Evolutionary conservation across 805 yeast species (phyloP), one percentile per base, ranked within the genome.

Genomic region (Wickerhamiella bombiphila): DNA sequence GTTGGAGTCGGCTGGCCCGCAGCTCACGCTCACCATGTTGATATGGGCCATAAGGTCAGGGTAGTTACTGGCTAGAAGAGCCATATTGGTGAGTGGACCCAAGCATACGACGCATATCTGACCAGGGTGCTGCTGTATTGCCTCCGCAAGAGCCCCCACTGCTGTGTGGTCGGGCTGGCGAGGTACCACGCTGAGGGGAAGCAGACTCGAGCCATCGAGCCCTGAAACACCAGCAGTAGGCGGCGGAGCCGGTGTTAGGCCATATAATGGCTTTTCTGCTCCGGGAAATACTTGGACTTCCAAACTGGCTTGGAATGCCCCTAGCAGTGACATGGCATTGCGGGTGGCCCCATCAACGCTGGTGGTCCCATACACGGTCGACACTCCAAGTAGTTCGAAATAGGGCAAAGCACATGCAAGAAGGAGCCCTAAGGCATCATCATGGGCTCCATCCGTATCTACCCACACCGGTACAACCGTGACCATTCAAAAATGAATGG

Each of bases 381-480:
- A 73, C n/a, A 80, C 65, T 2, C 91, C 93, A 3, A 74, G 47
- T 7, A 80, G 55, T 13, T 69, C 55, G 56, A 72, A 70, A 19
- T 65, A 58, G 0, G 82, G 80, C 44, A 74, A 69, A 50, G 68
- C 70, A 5, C 71, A 60, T 0, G 81, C 72, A 19, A 83, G 45
- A 7, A 80, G 58, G 5, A 83, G 63, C 3, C 91, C 94, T 32
- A 80, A 68, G 1, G 80, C 76, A 50, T 83, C 95, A 52, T 83
- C 94, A 50, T 79, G 91, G 1, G 94, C 94, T 0, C 94, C 93
- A 52, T 83, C 94, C 56, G 94, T 83, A 57, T 83, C 94, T 9
- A 83, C 56, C 94, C 94, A 83, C 4, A 83, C 50, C 0, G 93
- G 93, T 16, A 74, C 69, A 50, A 48, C 33, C 20, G 16, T 19